A percentile compares a stretch with the other conserved stretches of the same genome.
Evolutionary conservation across 1,284 basidiomycete genomes (phyloP).

Genomic region (Fistulina hepatica): DNA sequence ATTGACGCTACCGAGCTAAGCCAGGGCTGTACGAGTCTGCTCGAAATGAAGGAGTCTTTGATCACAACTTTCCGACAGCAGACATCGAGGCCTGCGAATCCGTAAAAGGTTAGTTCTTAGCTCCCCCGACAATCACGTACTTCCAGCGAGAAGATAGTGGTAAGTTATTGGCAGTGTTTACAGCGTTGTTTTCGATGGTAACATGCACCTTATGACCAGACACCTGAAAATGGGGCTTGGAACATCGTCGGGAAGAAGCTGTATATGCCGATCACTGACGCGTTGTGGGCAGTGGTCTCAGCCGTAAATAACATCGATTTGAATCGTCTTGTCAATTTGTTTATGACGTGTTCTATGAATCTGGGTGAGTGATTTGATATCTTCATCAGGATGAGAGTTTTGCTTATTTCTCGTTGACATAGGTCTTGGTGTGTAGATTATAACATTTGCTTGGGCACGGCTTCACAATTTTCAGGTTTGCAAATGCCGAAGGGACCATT

Average conservation of each 20-base stretch:
- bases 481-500: neutral
- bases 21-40: constrained; percentile 31
- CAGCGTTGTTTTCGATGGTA: neutral
- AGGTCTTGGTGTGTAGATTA: neutral
- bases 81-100: constrained; percentile 44
- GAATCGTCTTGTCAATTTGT: constrained; percentile 7
- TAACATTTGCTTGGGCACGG: neutral
- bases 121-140: constrained; percentile 7
- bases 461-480: neutral
- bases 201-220: constrained; percentile 11
- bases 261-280: constrained; percentile 16
- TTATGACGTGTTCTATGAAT: constrained; percentile 19
- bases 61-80: constrained; percentile 45
- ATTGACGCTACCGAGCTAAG: constrained; percentile 38
- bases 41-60: too few relatives aligned
- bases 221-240: constrained; percentile 28
- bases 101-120: constrained; percentile 6
- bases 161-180: neutral
- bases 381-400: neutral
- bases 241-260: constrained; percentile 28
- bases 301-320: constrained; percentile 6
- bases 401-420: neutral
- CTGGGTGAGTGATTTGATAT: constrained; percentile 21
- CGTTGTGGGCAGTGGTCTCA: constrained; percentile 28
- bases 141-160: neutral